Evolutionary conservation across 257 asterid species (phyloP), one percentile per base, ranked within the genome.

Genomic region (Solanum sejunctum): DNA sequence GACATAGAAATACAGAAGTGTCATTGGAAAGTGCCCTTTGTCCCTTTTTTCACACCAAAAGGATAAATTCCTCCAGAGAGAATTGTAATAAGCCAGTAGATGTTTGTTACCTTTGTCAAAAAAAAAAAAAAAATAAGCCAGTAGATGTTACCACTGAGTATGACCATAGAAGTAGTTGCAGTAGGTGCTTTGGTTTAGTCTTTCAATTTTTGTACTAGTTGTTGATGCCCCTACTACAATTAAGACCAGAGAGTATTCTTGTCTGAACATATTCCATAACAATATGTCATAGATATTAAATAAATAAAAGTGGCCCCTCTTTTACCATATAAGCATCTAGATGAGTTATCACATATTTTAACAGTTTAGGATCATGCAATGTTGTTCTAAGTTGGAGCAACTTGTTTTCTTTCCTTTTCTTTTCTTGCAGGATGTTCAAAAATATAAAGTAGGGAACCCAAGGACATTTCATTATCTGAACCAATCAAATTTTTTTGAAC

Each of bases 401-500:
- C 83, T 78, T 52, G 83, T 26, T 78, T 52, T 10, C 83, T 52
- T 52, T 55, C 82, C 69, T 79, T 41, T 66, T 26, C 49, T 70
- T 86, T 85, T 71, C 41, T 83, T 26, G 70, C 88, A 95, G 98
- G 97, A 94, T 81, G 81, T 90, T 69, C 75, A 92, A 88, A 95
- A 89, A 66, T 95, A 88, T 90, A 94, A 94, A 90, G 85, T 95
- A 88, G 94, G 91, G 85, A 80, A 94, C 85, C 94, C 98, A 39
- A 92, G 89, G 90, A 81, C 36, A 49, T 95, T 91, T 86, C 98
- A 91, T 89, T 95, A 95, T 90, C 92, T 95, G 86, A 95, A 95
- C 86, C 99, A 95, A 86, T 88, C 98, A 60, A 90, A 90, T 87
- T 95, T 94, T 84, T 86, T 85, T 86, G 89, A 93, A 84, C 75